Conservation (phyloP, 345 rosid species). For the Salix caprea region DNA sequence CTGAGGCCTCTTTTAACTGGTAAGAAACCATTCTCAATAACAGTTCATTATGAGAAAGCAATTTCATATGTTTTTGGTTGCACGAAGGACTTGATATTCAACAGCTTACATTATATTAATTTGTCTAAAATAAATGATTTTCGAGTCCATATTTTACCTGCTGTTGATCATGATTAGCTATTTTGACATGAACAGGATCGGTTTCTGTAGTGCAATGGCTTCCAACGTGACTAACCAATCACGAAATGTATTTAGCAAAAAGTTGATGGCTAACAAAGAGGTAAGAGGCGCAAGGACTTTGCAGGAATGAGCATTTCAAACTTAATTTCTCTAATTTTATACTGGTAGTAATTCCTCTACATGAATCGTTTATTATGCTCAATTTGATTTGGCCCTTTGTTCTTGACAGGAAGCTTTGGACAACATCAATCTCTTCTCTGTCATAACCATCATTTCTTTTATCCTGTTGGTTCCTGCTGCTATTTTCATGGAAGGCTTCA, state of each 20-base stretch:
- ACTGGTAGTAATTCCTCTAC: background rate
- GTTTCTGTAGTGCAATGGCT: conserved; percentile 89
- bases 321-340: background rate
- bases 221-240: conserved; percentile 90
- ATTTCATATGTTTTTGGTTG: no score
- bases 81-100: no score
- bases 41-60: background rate
- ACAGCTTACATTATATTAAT: background rate
- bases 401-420: conserved; percentile 64
- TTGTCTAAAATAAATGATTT: background rate
- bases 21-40: conserved; percentile 16
- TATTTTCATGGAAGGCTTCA: conserved; percentile 54
- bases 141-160: background rate
- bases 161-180: background rate
- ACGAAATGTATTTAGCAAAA: conserved; percentile 81
- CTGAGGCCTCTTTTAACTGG: conserved; percentile 83
- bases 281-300: conserved; percentile 10
- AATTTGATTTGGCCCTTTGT: background rate
- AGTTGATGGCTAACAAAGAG: conserved; percentile 62
- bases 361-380: background rate
- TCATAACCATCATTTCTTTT: conserved; percentile 67
- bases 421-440: conserved; percentile 81
- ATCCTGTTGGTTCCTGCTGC: conserved; percentile 64
- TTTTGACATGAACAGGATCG: conserved; percentile 48
- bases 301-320: no score